phyloP scores from a whole-genome alignment of 202 grass and related monocot species.

The Elaeis oleifera region DNA sequence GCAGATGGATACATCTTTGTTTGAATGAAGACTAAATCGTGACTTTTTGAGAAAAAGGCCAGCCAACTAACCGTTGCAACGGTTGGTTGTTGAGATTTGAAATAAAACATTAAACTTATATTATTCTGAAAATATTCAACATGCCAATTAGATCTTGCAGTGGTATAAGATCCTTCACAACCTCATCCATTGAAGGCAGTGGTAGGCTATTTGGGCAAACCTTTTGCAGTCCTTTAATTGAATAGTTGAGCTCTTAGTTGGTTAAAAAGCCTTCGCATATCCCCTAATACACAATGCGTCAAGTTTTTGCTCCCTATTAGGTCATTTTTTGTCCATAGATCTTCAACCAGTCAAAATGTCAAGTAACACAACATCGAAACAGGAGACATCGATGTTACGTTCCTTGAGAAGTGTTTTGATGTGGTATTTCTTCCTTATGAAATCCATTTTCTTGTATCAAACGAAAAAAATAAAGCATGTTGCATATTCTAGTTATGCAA shows the following conservation, averaged over 20 bases:
- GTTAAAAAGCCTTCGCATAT: not conserved
- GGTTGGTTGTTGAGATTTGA: too few relatives aligned
- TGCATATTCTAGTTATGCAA: too few relatives aligned
- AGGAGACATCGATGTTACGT: conserved; percentile 79
- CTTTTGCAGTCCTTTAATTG: conserved; percentile 59
- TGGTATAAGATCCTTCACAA: conserved; percentile 52
- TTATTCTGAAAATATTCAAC: too few relatives aligned
- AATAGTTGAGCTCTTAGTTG: conserved; percentile 77
- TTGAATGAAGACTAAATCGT: too few relatives aligned
- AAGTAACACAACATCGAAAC: conserved; percentile 70
- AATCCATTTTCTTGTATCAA: too few relatives aligned
- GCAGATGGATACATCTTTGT: too few relatives aligned
- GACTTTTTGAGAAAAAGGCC: too few relatives aligned
- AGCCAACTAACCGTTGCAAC: too few relatives aligned
- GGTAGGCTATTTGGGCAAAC: conserved; percentile 62
- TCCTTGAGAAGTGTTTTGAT: conserved; percentile 25
- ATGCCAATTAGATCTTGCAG: conserved; percentile 31
- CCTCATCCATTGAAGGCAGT: conserved; percentile 67
- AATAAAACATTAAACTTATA: too few relatives aligned
- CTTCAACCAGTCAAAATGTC: conserved; percentile 65
- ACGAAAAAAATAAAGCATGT: too few relatives aligned
- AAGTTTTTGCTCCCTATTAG: conserved; percentile 51
- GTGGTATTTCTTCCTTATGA: too few relatives aligned
- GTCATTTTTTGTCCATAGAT: conserved; percentile 74
- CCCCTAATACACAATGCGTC: too few relatives aligned